These are phyloP conservation scores for Bipolaris victoriae DNA, from an alignment of 2,329 filamentous ascomycete genomes.

Conservation along the genomic window DNA sequence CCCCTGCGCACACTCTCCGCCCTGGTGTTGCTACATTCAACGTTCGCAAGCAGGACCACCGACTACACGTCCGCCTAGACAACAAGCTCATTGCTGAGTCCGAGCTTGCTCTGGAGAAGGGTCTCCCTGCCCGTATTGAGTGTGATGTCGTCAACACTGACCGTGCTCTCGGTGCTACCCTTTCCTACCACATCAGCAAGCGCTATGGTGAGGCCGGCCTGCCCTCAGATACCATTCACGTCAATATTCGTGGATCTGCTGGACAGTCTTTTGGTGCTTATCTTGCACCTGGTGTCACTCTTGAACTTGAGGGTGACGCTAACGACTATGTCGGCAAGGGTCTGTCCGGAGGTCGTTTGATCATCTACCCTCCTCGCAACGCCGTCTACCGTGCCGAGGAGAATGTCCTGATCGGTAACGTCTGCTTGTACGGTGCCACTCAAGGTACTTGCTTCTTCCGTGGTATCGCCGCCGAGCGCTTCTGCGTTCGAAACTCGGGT, in stretches of 20 bases:
- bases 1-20: constrained; percentile 92
- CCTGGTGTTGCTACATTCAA: constrained; percentile 97
- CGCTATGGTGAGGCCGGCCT: constrained; percentile 87
- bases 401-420: constrained; percentile 91
- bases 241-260: constrained; percentile 94
- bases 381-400: constrained; percentile 96
- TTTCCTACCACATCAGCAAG: constrained; percentile 96
- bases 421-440: constrained; percentile 93
- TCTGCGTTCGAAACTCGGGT: constrained; percentile 95
- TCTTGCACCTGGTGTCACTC: constrained; percentile 88
- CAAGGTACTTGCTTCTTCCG: constrained; percentile 94
- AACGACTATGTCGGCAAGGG: constrained; percentile 99
- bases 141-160: constrained; percentile 97
- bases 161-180: constrained; percentile 87
- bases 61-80: constrained; percentile 88
- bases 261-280: constrained; percentile 97
- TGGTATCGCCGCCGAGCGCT: constrained; percentile 93
- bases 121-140: constrained; percentile 89
- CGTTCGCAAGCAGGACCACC: constrained; percentile 95
- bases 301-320: constrained; percentile 93
- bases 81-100: constrained; percentile 98
- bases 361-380: constrained; percentile 88
- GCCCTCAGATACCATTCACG: constrained; percentile 91
- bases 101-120: constrained; percentile 92
- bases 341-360: constrained; percentile 88